Base-by-base conservation (phyloP, 2,329 filamentous ascomycete species). In the Colletotrichum lupini region DNA sequence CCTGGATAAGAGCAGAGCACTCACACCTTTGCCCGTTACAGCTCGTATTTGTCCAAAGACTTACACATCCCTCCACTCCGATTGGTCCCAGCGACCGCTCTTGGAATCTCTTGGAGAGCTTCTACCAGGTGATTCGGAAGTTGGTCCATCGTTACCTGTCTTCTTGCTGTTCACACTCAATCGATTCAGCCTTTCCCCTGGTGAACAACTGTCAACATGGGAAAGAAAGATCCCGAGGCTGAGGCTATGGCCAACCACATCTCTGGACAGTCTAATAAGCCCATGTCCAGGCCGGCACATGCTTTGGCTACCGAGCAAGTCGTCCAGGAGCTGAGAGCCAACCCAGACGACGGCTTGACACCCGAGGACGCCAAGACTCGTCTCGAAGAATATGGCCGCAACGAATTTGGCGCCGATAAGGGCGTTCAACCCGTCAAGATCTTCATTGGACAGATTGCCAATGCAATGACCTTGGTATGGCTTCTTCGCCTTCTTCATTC, bases 401-500 rank as follows among this genome's bases (percentile, higher is more conserved):
- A 94, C 76, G 88, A 92, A 72, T 86, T 94, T 12, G 90, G 91
- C 64, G 88, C 91, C 59, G 87, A 84, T 7, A 84, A 87, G 66
- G 88, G 89, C 9, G 91, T 93, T 26, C 88, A 89, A 68, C 87
- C 89, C 32, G 76, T 87, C 68, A 92, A 92, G 78, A 93, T 93
- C 73, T 82, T 94, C 26, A 83, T 93, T 61, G 85, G 88, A 37
- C 92, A 94, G 78, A 84, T 93, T 66, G 91, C 90, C 72, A 93
- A 93, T 80, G 91, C 91, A 16, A 89, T 93, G 89, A 93, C 90
- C 76, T 80, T 93, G 81, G 92, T 92, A 78, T 78, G 80, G 75
- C 26, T 49, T 22, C 4, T 16, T 56, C 16, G 32, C 67, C 37
- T 14, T 7, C 11, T 11, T 37, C 26, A 24, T 26, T 11, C 3